A percentile compares a stretch with the other conserved stretches of the same genome.
Conservation (phyloP, 2,329 filamentous ascomycete species). For the Thelonectria olida region DNA sequence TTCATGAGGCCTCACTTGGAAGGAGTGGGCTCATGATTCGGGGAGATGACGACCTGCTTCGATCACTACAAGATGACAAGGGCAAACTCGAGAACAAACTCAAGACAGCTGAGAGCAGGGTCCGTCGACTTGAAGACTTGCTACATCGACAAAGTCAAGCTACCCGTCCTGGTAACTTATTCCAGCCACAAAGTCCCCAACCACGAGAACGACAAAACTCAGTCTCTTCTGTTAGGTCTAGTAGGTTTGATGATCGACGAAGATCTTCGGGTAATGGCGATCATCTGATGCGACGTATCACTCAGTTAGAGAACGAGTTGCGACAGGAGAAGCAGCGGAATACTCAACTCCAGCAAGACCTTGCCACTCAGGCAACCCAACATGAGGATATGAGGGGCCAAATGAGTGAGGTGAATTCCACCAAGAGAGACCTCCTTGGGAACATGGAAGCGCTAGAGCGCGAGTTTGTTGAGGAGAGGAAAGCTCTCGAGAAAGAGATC, state of each 20-base stretch:
- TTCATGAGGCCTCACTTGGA: conserved; percentile 90
- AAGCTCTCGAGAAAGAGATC: conserved; percentile 83
- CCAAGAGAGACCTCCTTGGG: conserved; percentile 90
- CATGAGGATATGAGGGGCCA: conserved; percentile 72
- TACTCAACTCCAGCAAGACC: conserved; percentile 74
- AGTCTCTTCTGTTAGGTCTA: conserved; percentile 58
- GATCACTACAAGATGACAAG: conserved; percentile 85
- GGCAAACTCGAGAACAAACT: conserved; percentile 76
- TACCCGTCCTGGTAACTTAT: conserved; percentile 64
- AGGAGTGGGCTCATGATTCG: conserved; percentile 85
- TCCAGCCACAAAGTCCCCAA: conserved; percentile 58
- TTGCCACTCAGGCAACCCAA: conserved; percentile 64
- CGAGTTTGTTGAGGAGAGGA: conserved; percentile 87
- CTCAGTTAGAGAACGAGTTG: conserved; percentile 81
- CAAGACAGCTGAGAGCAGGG: conserved; percentile 86
- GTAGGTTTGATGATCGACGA: conserved; percentile 54
- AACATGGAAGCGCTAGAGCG: conserved; percentile 93
- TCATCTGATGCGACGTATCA: conserved; percentile 57
- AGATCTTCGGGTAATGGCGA: conserved; percentile 59
- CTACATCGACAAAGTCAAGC: conserved; percentile 82
- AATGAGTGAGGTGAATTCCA: conserved; percentile 87
- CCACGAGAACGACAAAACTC: conserved; percentile 61
- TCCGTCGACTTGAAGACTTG: conserved; percentile 90
- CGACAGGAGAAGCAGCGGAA: conserved; percentile 75
- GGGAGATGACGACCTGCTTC: conserved; percentile 85